These are phyloP conservation scores for Penicillium desertorum DNA, from an alignment of 495 filamentous ascomycete species.

Conservation along the genomic window DNA sequence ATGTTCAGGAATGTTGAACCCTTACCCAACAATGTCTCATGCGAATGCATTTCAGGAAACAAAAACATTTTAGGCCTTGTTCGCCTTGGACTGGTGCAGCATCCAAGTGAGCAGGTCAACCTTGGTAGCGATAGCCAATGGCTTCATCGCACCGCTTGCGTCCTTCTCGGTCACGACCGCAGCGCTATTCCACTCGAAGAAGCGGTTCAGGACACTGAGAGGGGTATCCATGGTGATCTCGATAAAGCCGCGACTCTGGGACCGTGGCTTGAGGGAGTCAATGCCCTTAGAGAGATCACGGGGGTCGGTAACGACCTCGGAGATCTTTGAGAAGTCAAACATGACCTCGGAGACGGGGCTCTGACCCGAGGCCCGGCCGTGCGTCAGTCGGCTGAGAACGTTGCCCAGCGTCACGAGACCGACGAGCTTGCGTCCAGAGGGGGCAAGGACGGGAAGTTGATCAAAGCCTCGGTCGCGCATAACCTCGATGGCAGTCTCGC, in stretches of 20 bases:
- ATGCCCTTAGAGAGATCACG: constrained; percentile 51
- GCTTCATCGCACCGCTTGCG: constrained; percentile 62
- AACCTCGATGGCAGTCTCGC: constrained; percentile 85
- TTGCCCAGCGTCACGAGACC: constrained; percentile 94
- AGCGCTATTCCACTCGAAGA: constrained; percentile 97
- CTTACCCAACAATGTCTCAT: constrained; percentile 12
- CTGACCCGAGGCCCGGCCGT: constrained; percentile 69
- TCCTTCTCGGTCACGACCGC: constrained; percentile 83
- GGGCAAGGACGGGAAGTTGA: constrained; percentile 83
- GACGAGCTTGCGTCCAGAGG: constrained; percentile 68
- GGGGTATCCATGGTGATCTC: constrained; percentile 92
- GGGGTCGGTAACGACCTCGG: constrained; percentile 85
- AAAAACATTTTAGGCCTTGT: constrained; percentile 16
- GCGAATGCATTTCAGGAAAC: constrained; percentile 15
- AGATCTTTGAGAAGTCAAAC: constrained; percentile 87
- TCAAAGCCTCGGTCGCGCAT: constrained; percentile 98
- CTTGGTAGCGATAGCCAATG: constrained; percentile 91
- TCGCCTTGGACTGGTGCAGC: constrained; percentile 63
- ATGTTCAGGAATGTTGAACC: constrained; percentile 28
- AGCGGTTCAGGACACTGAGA: constrained; percentile 76
- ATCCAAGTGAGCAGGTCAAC: constrained; percentile 93
- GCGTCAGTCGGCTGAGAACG: constrained; percentile 82
- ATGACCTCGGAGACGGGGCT: constrained; percentile 84
- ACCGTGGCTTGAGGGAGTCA: constrained; percentile 17
- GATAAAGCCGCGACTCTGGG: constrained; percentile 69